phyloP scores from a whole-genome alignment of 2,329 filamentous ascomycete genomes.

The Talaromyces atroroseus region DNA sequence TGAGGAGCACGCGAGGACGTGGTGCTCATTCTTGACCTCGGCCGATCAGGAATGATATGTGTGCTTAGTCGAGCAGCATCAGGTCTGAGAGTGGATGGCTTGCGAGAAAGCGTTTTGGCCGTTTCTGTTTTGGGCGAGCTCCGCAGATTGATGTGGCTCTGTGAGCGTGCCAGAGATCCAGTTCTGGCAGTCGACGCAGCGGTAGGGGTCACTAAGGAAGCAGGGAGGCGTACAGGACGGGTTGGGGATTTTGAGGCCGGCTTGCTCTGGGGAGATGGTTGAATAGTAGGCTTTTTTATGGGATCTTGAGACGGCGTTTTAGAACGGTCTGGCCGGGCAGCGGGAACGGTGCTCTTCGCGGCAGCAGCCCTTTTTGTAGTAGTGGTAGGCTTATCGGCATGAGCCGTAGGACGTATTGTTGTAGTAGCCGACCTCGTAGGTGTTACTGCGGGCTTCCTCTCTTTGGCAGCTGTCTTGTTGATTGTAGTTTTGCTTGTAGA shows the following conservation, averaged over 20 bases:
- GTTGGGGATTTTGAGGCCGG: conserved; percentile 34
- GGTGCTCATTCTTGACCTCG: conserved; percentile 38
- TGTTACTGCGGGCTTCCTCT: conserved; percentile 19
- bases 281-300: conserved; percentile 21
- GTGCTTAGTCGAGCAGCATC: conserved; percentile 24
- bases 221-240: conserved; percentile 35
- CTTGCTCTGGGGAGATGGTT: conserved; percentile 22
- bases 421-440: conserved; percentile 20
- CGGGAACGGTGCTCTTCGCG: conserved; percentile 14
- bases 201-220: conserved; percentile 37
- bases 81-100: conserved; percentile 32
- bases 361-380: conserved; percentile 21
- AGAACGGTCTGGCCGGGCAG: conserved; percentile 19
- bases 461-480: conserved; percentile 18
- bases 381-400: conserved; percentile 23
- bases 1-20: conserved; percentile 31
- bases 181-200: conserved; percentile 35
- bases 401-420: conserved; percentile 17
- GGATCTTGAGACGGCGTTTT: conserved; percentile 26
- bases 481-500: conserved; percentile 17
- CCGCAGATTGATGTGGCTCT: conserved; percentile 21
- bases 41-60: conserved; percentile 29
- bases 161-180: conserved; percentile 19
- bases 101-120: conserved; percentile 27
- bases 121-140: conserved; percentile 13